Base-by-base conservation (phyloP, 192 early-diverging fungal genomes). In the Backusella westeae region DNA sequence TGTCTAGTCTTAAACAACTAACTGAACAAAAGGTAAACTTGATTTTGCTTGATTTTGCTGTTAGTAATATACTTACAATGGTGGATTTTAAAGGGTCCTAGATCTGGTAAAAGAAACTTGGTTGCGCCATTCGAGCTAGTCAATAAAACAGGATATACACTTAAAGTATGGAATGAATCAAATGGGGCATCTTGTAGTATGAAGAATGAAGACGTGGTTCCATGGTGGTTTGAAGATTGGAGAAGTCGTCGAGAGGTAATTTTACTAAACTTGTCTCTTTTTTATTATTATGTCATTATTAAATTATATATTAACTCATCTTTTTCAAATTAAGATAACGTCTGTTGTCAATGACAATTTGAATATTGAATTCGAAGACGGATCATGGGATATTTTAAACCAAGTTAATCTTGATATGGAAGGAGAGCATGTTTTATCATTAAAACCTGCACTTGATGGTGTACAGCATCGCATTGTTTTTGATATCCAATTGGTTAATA, bases 181-280 rank as follows among this genome's bases (percentile, higher is more conserved):
- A 71, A 80, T 0, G 85, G 87, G 1, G 81, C 66, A 6, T 14
- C 87, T 34, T 78, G 91, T 46, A 77, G 80, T 1, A 63, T 90
- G 67, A 74, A 86, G 29, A 84, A 92, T 70, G 89, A 89, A 15
- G 82, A 89, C 19, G 86, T 87, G 23, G 81, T 91, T 15, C 87
- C 90, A 3, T 95, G 94, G 95, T 85, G 90, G 7, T 95, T 95
- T 66, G 90, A 90, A 49, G 91, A 96, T 81, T 96, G 94, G 93
- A 84, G 91, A 67, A 86, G 86, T 32, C 87, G 90, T 76, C 87
- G 94, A 65, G 93, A 95, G 83, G 91, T 91, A 23, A 75, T 42
- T 53, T 34, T 2, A 65, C 70, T 71, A 8, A 7, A 29, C 14
- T 59, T 39, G 10, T 53, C n/a, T 53, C 17, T 49, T 53, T 53